Evolutionary conservation across 768 basidiomycete species (phyloP).

Genomic region (Boletus reticuloceps): DNA sequence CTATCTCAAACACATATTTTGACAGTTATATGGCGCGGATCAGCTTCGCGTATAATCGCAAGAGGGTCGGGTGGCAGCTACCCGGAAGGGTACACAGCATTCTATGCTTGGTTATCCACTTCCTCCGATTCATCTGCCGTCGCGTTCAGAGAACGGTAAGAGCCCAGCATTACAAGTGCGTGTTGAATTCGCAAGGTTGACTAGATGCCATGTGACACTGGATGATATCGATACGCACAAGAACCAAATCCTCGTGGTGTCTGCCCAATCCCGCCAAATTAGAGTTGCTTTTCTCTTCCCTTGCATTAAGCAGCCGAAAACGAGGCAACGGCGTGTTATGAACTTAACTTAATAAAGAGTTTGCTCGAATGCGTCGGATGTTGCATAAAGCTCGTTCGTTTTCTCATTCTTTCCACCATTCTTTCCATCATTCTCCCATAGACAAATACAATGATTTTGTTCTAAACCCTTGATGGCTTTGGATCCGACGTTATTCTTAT

Average conservation of each 20-base stretch:
- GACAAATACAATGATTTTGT: background rate
- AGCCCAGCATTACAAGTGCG: too few relatives aligned
- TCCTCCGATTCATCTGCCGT: too few relatives aligned
- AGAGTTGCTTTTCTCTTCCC: background rate
- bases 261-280: background rate
- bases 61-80: background rate
- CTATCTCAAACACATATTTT: background rate
- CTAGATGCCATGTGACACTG: too few relatives aligned
- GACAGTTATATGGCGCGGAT: background rate
- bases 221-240: background rate
- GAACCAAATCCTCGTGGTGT: background rate
- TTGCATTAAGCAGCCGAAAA: conserved; percentile 21
- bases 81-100: too few relatives aligned
- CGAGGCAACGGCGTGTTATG: conserved; percentile 19
- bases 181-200: too few relatives aligned
- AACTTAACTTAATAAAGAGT: conserved; percentile 18
- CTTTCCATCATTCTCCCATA: conserved; percentile 1
- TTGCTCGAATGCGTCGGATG: background rate
- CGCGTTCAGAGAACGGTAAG: too few relatives aligned
- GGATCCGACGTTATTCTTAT: background rate
- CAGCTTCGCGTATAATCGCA: background rate
- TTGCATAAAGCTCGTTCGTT: background rate
- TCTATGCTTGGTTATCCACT: too few relatives aligned
- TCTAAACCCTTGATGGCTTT: background rate
- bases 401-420: background rate